Evolutionary conservation across 2,329 filamentous ascomycete species (phyloP).

Genomic region (Saccharata proteae): DNA sequence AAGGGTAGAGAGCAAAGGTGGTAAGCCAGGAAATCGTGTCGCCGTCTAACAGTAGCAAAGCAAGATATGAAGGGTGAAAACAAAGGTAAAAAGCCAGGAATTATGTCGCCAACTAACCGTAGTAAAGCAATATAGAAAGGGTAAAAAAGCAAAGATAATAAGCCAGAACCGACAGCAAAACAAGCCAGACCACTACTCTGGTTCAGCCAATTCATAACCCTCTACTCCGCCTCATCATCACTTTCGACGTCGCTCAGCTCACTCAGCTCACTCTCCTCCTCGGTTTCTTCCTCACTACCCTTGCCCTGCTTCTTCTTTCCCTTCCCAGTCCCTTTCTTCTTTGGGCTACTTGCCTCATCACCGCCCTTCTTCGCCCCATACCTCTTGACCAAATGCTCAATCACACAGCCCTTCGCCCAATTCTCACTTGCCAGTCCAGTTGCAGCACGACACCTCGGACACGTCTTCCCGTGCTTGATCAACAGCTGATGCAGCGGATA

Average conservation of each 20-base stretch:
- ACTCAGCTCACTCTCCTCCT: constrained; percentile 2
- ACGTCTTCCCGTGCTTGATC: constrained; percentile 50
- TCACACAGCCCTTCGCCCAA: constrained; percentile 53
- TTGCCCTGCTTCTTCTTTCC: constrained; percentile 1
- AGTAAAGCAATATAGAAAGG: too few species aligned
- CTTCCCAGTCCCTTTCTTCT: neutral
- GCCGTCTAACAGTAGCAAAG: too few species aligned
- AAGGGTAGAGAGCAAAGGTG: too few species aligned
- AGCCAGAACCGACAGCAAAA: too few species aligned
- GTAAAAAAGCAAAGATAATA: too few species aligned
- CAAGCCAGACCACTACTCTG: too few species aligned
- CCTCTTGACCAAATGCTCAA: constrained; percentile 49
- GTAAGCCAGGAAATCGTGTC: too few species aligned
- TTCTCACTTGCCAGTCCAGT: constrained; percentile 48
- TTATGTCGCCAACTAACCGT: too few species aligned
- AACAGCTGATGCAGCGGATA: constrained; percentile 51
- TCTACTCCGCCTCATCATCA: too few species aligned
- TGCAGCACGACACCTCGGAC: constrained; percentile 46
- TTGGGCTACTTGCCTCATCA: neutral
- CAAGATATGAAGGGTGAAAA: too few species aligned
- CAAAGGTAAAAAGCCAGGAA: too few species aligned
- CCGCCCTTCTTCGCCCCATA: constrained; percentile 42
- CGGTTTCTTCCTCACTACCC: constrained; percentile 2
- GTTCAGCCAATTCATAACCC: too few species aligned
- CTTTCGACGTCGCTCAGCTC: constrained; percentile 5